These are phyloP conservation scores for Eudorina sp. DNA, from an alignment of 139 green algal genomes.

Conservation along the genomic window DNA sequence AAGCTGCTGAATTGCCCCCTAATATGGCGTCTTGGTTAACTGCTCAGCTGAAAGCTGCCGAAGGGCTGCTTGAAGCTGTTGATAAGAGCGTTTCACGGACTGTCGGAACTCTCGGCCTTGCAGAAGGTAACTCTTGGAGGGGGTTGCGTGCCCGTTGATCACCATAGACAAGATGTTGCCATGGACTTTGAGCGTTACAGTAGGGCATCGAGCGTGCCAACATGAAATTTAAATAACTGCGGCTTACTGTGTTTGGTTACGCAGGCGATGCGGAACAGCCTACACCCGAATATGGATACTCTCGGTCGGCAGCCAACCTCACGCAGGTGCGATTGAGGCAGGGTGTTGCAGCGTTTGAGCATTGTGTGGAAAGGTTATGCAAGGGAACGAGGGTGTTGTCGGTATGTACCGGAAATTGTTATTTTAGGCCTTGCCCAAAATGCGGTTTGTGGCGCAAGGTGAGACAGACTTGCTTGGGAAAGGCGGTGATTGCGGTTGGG, in stretches of 20 bases:
- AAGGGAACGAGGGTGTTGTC: too few relatives aligned
- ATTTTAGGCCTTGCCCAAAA: too few relatives aligned
- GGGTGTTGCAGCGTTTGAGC: too few relatives aligned
- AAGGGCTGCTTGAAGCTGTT: slow-evolving; percentile 77
- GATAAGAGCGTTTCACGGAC: slow-evolving; percentile 73
- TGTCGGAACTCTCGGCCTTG: slow-evolving; percentile 17
- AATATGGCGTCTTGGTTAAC: slow-evolving; percentile 62
- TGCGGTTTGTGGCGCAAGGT: too few relatives aligned
- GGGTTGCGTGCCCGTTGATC: not conserved
- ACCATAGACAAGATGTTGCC: too few relatives aligned
- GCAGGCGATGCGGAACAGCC: slow-evolving; percentile 65
- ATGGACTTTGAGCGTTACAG: not conserved
- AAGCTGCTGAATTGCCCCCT: too few relatives aligned
- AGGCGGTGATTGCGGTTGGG: too few relatives aligned
- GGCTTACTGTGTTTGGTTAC: not conserved
- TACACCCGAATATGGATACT: not conserved
- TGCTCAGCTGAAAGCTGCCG: slow-evolving; percentile 66
- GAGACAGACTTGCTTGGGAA: too few relatives aligned
- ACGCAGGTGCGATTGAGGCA: too few relatives aligned
- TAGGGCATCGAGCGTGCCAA: too few relatives aligned
- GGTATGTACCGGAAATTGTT: too few relatives aligned
- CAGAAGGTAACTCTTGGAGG: slow-evolving; percentile 29
- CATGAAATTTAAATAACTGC: not conserved
- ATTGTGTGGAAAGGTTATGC: too few relatives aligned
- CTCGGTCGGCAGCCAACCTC: not conserved